A percentile compares a stretch with the other conserved stretches of the same genome.
phyloP scores from a whole-genome alignment of 106 monocot species.

The Platanthera zijinensis region DNA sequence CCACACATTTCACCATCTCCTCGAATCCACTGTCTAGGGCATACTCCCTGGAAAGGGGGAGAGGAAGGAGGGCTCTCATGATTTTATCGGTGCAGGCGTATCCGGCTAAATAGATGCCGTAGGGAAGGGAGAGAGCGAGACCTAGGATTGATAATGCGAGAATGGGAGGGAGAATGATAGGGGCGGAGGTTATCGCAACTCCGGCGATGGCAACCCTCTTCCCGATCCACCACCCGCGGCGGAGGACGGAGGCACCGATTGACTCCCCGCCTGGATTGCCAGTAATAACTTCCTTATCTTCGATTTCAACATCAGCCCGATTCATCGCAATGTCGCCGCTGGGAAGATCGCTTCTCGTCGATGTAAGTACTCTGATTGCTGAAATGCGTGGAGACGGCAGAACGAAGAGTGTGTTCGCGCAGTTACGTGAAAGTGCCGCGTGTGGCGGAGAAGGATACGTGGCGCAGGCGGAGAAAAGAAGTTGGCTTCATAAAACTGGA shows the following conservation, averaged over 20 bases:
- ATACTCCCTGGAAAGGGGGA: neutral
- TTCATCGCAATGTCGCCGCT: neutral
- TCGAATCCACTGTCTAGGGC: neutral
- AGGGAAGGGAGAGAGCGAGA: constrained; percentile 34
- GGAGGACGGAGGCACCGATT: neutral
- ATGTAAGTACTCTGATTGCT: no score
- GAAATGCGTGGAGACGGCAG: neutral
- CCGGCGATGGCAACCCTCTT: constrained; percentile 47
- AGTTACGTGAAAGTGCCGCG: neutral
- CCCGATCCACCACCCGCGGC: constrained; percentile 27
- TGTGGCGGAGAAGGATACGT: neutral
- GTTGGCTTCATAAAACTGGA: no score
- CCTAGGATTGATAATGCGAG: constrained; percentile 40
- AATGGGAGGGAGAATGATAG: constrained; percentile 40
- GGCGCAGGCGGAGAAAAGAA: neutral
- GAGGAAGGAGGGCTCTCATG: constrained; percentile 39
- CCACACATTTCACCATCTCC: neutral
- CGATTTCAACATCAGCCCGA: neutral
- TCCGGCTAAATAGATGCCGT: constrained; percentile 38
- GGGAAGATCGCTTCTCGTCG: neutral
- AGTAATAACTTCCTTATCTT: neutral
- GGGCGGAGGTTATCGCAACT: constrained; percentile 36
- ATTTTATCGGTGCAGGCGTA: constrained; percentile 27
- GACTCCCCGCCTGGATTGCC: neutral
- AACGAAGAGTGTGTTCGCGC: neutral